Evolutionary conservation across 2,329 filamentous ascomycete genomes (phyloP).

Genomic region (Neofusicoccum parvum): DNA sequence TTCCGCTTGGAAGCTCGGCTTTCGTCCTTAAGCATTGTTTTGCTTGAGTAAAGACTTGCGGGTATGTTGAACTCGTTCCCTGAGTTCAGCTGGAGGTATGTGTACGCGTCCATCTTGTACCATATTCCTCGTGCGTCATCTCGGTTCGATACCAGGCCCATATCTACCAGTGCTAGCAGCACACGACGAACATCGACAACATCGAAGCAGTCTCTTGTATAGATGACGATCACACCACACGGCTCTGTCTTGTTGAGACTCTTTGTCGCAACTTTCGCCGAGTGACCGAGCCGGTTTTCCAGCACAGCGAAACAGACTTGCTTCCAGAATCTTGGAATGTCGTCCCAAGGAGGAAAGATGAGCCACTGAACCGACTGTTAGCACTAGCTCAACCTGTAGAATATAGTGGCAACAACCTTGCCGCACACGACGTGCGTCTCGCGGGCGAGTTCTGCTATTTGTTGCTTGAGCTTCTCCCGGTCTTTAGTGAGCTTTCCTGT

Average conservation of each 20-base stretch:
- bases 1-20: slow-evolving; percentile 3
- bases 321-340: slow-evolving; percentile 67
- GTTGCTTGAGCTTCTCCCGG: slow-evolving; percentile 48
- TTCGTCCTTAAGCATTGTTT: slow-evolving; percentile 31
- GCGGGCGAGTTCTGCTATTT: slow-evolving; percentile 64
- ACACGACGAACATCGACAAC: slow-evolving; percentile 69
- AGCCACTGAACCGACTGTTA: slow-evolving; percentile 62
- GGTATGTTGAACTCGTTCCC: slow-evolving; percentile 44
- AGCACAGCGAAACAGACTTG: slow-evolving; percentile 67
- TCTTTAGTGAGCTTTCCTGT: slow-evolving; percentile 45
- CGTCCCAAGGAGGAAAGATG: slow-evolving; percentile 61
- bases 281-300: slow-evolving; percentile 69
- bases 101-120: slow-evolving; percentile 72
- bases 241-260: slow-evolving; percentile 35
- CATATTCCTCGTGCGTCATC: slow-evolving; percentile 59
- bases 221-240: slow-evolving; percentile 70
- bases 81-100: slow-evolving; percentile 44
- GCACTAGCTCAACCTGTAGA: slow-evolving; percentile 15
- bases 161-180: slow-evolving; percentile 60
- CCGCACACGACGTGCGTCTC: slow-evolving; percentile 62
- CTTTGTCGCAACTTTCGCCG: slow-evolving; percentile 71
- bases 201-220: slow-evolving; percentile 75
- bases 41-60: slow-evolving; percentile 48
- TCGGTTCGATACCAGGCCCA: slow-evolving; percentile 57
- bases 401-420: slow-evolving; percentile 56